A percentile compares a stretch with the other conserved stretches of the same genome.
phyloP scores from a whole-genome alignment of 192 early-diverging fungal species.

The Helicostylum pulchrum region DNA sequence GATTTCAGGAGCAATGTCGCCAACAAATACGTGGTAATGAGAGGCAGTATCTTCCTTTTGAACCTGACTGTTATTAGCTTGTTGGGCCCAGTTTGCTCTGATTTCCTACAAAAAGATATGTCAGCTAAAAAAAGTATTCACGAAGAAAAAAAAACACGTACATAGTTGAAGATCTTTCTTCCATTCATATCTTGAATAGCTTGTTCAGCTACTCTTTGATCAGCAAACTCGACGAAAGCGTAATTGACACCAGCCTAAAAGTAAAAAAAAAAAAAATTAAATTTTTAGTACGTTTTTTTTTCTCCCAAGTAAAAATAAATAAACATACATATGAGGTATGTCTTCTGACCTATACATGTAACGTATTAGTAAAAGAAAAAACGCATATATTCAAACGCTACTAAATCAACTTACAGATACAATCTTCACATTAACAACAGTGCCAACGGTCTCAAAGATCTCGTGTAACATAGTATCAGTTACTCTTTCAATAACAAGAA shows the following conservation, averaged over 20 bases:
- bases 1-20: conserved; percentile 88
- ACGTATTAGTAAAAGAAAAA: conserved; percentile 2
- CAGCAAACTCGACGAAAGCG: conserved; percentile 85
- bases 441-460: conserved; percentile 65
- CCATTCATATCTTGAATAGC: conserved; percentile 76
- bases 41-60: conserved; percentile 34
- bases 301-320: background rate
- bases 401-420: conserved; percentile 71
- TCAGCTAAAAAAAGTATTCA: too few species aligned
- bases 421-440: conserved; percentile 73
- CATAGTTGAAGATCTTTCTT: conserved; percentile 57
- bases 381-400: conserved; percentile 14
- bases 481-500: conserved; percentile 11
- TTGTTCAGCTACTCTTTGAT: conserved; percentile 64
- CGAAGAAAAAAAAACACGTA: conserved; percentile 33
- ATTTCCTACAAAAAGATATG: conserved; percentile 21
- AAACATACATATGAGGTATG: conserved; percentile 25
- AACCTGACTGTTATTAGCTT: conserved; percentile 18
- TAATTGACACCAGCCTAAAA: conserved; percentile 71
- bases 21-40: conserved; percentile 91
- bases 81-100: conserved; percentile 36
- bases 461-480: conserved; percentile 53
- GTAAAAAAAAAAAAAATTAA: background rate
- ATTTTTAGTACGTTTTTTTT: background rate
- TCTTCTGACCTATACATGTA: conserved; percentile 14